Evolutionary conservation across 2,329 filamentous ascomycete genomes (phyloP).

Genomic region (Fusarium duplospermum): DNA sequence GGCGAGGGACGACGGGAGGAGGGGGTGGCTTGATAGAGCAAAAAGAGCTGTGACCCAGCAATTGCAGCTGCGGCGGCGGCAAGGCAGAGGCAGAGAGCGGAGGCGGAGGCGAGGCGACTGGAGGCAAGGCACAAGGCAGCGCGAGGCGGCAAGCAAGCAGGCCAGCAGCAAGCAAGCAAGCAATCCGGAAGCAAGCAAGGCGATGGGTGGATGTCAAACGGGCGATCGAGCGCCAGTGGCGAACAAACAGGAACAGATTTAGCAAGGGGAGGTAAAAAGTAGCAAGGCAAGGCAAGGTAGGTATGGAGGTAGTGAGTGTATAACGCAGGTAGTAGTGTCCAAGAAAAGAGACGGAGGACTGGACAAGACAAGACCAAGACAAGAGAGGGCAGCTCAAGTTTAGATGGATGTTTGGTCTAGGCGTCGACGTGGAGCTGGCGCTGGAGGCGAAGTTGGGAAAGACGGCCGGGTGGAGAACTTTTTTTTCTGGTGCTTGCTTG

Average conservation of each 20-base stretch:
- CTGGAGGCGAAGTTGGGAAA: conserved; percentile 33
- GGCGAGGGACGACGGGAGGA: conserved; percentile 38
- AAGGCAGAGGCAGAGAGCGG: conserved; percentile 19
- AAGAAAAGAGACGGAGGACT: conserved; percentile 35
- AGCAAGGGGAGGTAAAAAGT: conserved; percentile 2
- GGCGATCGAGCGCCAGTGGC: conserved; percentile 35
- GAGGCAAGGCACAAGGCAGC: conserved; percentile 16
- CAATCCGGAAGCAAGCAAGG: conserved; percentile 14
- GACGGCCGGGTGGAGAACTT: conserved; percentile 32
- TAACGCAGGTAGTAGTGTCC: conserved; percentile 20
- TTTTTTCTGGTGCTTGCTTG: conserved; percentile 19
- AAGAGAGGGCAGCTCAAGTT: conserved; percentile 19
- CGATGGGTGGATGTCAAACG: conserved; percentile 23
- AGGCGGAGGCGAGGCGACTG: not conserved
- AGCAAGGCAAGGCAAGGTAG: conserved; percentile 7
- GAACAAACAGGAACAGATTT: conserved; percentile 18
- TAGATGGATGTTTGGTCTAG: conserved; percentile 37
- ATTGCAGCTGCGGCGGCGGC: conserved; percentile 35
- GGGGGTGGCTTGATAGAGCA: conserved; percentile 46
- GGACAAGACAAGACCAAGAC: conserved; percentile 1
- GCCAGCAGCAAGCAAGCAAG: not conserved
- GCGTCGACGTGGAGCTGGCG: conserved; percentile 34
- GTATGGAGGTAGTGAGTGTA: conserved; percentile 12
- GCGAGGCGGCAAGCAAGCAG: not conserved
- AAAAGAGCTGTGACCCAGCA: conserved; percentile 40